Evolutionary conservation across 2,329 filamentous ascomycete species (phyloP).

Genomic region (Coleophoma crateriformis): DNA sequence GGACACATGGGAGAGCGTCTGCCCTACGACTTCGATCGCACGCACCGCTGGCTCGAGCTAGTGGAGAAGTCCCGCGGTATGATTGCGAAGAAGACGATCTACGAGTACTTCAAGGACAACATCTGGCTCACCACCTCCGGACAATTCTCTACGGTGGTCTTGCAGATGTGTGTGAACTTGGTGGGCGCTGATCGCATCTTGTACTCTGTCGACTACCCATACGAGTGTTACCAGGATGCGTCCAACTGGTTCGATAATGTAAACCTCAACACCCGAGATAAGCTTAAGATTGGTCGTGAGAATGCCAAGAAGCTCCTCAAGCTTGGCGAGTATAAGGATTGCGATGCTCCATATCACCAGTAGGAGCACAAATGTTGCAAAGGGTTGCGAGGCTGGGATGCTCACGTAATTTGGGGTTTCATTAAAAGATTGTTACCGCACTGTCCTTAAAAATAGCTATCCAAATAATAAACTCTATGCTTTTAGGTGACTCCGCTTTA

Average conservation of each 20-base stretch:
- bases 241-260: constrained; percentile 39
- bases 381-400: too few relatives aligned
- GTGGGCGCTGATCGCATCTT: constrained; percentile 43
- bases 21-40: constrained; percentile 43
- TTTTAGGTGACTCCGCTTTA: too few relatives aligned
- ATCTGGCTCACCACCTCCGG: constrained; percentile 53
- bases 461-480: too few relatives aligned
- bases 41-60: constrained; percentile 34
- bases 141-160: constrained; percentile 47
- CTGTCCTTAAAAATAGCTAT: too few relatives aligned
- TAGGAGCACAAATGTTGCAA: too few relatives aligned
- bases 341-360: too few relatives aligned
- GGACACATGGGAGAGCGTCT: constrained; percentile 45
- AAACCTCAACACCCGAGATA: constrained; percentile 27
- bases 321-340: constrained; percentile 6
- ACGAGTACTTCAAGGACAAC: constrained; percentile 48
- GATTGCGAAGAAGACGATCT: constrained; percentile 32
- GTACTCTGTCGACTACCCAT: constrained; percentile 50
- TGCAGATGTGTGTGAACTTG: constrained; percentile 43
- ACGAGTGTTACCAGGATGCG: constrained; percentile 36
- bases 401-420: too few relatives aligned
- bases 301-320: constrained; percentile 39
- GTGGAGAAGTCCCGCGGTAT: constrained; percentile 34
- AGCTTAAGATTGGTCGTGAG: constrained; percentile 35
- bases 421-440: too few relatives aligned